A percentile compares a stretch with the other conserved stretches of the same genome.
Evolutionary conservation across 371 early-diverging fungal genomes (phyloP).

Genomic region (Coemansia sp.): DNA sequence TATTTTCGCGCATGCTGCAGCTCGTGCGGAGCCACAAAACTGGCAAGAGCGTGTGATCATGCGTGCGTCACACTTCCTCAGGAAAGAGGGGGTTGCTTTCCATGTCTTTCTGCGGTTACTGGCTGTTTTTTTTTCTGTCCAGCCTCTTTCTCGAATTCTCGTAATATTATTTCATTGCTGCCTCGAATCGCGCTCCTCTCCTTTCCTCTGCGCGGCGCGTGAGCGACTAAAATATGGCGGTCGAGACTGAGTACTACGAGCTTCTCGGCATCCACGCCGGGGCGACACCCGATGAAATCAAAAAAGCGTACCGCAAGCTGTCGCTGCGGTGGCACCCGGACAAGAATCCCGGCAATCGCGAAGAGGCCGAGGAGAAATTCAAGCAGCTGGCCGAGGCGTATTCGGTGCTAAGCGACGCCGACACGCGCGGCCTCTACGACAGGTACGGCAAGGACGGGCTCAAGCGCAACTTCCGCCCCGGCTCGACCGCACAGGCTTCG

Average conservation of each 20-base stretch:
- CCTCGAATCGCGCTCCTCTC: not conserved
- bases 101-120: not conserved
- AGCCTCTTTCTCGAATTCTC: not conserved
- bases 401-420: slow-evolving; percentile 89
- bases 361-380: slow-evolving; percentile 68
- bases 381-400: slow-evolving; percentile 86
- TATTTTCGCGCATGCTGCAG: not conserved
- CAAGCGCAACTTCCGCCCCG: slow-evolving; percentile 33
- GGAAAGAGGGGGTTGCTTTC: too few species aligned
- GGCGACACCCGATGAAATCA: slow-evolving; percentile 81
- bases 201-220: not conserved
- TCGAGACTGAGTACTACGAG: slow-evolving; percentile 69
- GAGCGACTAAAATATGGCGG: slow-evolving; percentile 31
- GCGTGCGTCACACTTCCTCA: not conserved
- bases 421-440: slow-evolving; percentile 79
- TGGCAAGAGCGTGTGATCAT: not conserved
- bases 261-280: slow-evolving; percentile 77
- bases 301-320: slow-evolving; percentile 88
- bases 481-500: slow-evolving; percentile 2
- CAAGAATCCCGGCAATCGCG: slow-evolving; percentile 65
- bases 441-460: slow-evolving; percentile 86
- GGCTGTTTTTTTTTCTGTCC: not conserved
- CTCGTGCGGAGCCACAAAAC: slow-evolving; percentile 1
- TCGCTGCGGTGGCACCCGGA: slow-evolving; percentile 70
- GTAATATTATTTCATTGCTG: not conserved